These are phyloP conservation scores for Entomophthora muscae DNA, from an alignment of 371 early-diverging fungal genomes.

Conservation along the genomic window DNA sequence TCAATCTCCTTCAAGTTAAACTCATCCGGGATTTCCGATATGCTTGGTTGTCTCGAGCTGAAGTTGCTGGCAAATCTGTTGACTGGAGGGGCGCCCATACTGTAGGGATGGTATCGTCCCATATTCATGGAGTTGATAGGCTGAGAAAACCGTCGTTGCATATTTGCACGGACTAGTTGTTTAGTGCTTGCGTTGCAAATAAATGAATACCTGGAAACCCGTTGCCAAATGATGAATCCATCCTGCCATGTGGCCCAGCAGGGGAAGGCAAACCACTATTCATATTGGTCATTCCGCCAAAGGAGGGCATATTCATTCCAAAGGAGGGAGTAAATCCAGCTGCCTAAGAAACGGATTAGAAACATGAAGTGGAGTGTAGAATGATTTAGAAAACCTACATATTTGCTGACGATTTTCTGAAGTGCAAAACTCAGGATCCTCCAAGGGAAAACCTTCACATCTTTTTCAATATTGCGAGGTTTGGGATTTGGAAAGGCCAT, in stretches of 20 bases:
- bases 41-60: not conserved
- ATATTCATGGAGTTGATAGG: conserved; percentile 4
- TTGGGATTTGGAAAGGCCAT: conserved; percentile 70
- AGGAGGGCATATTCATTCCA: not conserved
- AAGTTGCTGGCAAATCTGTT: not conserved
- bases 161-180: conserved; percentile 6
- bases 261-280: conserved; percentile 4
- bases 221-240: not conserved
- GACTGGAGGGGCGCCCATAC: not conserved
- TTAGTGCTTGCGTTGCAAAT: not conserved
- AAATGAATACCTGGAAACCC: not conserved
- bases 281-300: conserved; percentile 1
- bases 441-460: conserved; percentile 72
- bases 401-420: conserved; percentile 55
- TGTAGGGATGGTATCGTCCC: not conserved
- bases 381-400: conserved; percentile 9
- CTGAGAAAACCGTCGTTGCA: conserved; percentile 7
- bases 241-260: not conserved
- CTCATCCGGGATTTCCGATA: not conserved
- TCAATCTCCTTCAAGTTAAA: not conserved
- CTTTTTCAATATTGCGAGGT: conserved; percentile 72
- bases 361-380: not conserved
- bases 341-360: not conserved
- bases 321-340: conserved; percentile 5
- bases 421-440: conserved; percentile 37